These are phyloP conservation scores for Melastoma candidum DNA, from an alignment of 441 rosid genomes.

Conservation along the genomic window DNA sequence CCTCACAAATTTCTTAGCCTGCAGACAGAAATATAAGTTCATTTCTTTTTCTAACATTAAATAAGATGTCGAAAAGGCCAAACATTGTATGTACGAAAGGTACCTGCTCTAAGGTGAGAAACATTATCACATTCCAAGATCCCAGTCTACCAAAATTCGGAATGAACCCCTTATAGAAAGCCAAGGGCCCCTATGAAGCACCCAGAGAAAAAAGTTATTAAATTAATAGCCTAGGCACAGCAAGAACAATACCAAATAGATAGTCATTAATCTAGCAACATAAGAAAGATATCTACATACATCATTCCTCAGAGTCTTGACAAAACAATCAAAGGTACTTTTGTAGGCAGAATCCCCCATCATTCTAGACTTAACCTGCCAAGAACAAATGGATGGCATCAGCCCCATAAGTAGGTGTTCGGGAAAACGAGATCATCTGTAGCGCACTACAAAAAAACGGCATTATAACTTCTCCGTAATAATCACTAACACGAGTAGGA, in stretches of 20 bases:
- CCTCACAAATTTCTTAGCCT: conserved; percentile 77
- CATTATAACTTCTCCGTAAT: no score
- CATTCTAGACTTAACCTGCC: conserved; percentile 95
- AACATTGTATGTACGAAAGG: neutral
- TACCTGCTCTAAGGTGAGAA: conserved; percentile 94
- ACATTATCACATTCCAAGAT: conserved; percentile 99
- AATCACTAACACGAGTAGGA: no score
- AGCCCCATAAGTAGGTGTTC: neutral
- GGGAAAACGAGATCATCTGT: neutral
- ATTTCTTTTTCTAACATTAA: neutral
- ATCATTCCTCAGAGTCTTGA: conserved; percentile 80
- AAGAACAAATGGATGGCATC: conserved; percentile 1
- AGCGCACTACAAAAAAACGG: no score
- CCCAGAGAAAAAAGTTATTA: neutral
- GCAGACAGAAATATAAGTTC: conserved; percentile 10
- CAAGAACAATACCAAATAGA: neutral
- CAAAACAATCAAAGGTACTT: conserved; percentile 83
- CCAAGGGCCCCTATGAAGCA: conserved; percentile 70
- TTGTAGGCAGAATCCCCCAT: conserved; percentile 97
- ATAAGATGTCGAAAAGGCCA: neutral
- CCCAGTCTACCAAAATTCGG: conserved; percentile 97
- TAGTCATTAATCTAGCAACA: neutral
- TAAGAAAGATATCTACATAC: conserved; percentile 27
- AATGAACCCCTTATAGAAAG: conserved; percentile 92
- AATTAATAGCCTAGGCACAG: conserved; percentile 1